Evolutionary conservation across 768 basidiomycete species (phyloP).

Genomic region (Paxillus involutus): DNA sequence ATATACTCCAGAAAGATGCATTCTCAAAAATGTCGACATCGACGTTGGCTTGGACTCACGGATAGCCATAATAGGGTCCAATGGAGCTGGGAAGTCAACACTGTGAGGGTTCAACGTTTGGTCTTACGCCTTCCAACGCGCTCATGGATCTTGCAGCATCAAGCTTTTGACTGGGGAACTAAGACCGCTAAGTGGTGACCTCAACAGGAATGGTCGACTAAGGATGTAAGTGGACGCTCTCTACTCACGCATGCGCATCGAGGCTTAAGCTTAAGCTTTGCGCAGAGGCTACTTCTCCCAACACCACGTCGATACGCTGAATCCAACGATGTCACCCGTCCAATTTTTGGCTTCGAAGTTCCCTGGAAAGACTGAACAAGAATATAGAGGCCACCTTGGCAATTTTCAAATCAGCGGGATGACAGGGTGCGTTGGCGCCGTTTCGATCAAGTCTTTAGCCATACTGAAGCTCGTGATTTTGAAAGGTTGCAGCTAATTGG

Average conservation of each 20-base stretch:
- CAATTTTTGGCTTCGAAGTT: constrained; percentile 90
- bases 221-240: constrained; percentile 60
- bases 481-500: constrained; percentile 81
- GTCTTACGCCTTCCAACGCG: neutral
- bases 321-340: constrained; percentile 85
- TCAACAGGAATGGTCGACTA: constrained; percentile 88
- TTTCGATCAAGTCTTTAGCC: neutral
- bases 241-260: neutral
- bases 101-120: constrained; percentile 48
- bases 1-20: constrained; percentile 72
- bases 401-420: constrained; percentile 97
- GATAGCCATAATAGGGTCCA: constrained; percentile 93
- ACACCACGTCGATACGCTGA: constrained; percentile 92
- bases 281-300: constrained; percentile 88
- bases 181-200: constrained; percentile 55
- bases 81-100: constrained; percentile 96
- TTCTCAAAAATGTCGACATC: constrained; percentile 80
- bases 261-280: neutral
- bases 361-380: constrained; percentile 94
- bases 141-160: constrained; percentile 52
- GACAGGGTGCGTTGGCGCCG: constrained; percentile 61
- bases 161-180: constrained; percentile 53
- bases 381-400: constrained; percentile 92
- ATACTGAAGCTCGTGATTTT: neutral
- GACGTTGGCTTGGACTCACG: constrained; percentile 94